Evolutionary conservation across 495 filamentous ascomycete species (phyloP).

Genomic region (Penicillium cosmopolitanum): DNA sequence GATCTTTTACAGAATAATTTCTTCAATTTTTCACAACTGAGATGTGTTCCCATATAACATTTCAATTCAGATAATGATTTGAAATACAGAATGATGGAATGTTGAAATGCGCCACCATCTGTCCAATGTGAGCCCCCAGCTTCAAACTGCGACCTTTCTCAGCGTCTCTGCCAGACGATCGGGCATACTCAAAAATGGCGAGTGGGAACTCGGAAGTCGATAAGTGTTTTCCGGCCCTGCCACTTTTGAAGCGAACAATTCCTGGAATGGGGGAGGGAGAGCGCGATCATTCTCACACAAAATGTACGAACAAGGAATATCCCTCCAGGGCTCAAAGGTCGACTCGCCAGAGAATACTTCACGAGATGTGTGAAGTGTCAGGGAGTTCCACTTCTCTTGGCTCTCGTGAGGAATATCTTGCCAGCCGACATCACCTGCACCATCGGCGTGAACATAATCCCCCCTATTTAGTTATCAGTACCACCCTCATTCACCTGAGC

Average conservation of each 20-base stretch:
- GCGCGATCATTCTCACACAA: slow-evolving; percentile 35
- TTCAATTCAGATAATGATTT: neutral
- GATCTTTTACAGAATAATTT: neutral
- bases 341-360: slow-evolving; percentile 27
- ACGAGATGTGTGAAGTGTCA: slow-evolving; percentile 23
- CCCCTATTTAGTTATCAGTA: slow-evolving; percentile 15
- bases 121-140: neutral
- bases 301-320: slow-evolving; percentile 36
- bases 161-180: slow-evolving; percentile 17
- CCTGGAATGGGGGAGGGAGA: slow-evolving; percentile 34
- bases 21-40: neutral
- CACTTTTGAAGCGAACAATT: slow-evolving; percentile 31
- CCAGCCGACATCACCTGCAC: slow-evolving; percentile 18
- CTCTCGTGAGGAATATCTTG: slow-evolving; percentile 28
- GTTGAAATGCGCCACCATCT: neutral
- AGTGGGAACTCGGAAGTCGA: slow-evolving; percentile 31
- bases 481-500: neutral
- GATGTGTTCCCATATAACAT: neutral
- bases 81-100: no score
- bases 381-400: slow-evolving; percentile 23
- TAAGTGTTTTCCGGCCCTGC: slow-evolving; percentile 25
- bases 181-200: slow-evolving; percentile 36
- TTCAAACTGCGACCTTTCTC: slow-evolving; percentile 4
- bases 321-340: slow-evolving; percentile 30
- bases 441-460: slow-evolving; percentile 27